These are phyloP conservation scores for Penicillium sp. DNA, from an alignment of 2,329 filamentous ascomycete species.

Conservation along the genomic window DNA sequence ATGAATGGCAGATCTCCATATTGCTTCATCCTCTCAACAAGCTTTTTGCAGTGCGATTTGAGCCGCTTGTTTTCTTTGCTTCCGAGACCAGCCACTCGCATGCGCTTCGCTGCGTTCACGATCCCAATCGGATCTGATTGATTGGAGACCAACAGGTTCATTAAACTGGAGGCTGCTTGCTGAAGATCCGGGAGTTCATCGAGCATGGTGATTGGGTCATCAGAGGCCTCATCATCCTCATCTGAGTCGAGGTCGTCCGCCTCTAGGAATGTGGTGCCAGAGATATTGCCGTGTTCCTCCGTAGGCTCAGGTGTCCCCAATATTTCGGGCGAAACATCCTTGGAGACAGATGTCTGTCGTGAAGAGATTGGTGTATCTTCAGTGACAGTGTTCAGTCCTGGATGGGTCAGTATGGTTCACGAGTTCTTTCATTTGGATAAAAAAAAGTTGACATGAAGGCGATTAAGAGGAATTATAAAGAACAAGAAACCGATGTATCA, in stretches of 20 bases:
- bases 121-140: conserved; percentile 28
- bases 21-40: conserved; percentile 25
- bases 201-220: conserved; percentile 39
- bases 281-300: conserved; percentile 34
- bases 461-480: neutral
- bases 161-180: conserved; percentile 31
- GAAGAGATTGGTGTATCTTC: conserved; percentile 15
- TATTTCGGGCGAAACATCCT: conserved; percentile 9
- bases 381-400: conserved; percentile 13
- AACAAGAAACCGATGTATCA: neutral
- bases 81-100: conserved; percentile 32
- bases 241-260: conserved; percentile 14
- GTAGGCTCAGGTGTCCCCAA: conserved; percentile 24
- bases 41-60: conserved; percentile 20
- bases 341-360: conserved; percentile 7
- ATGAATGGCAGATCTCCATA: conserved; percentile 40
- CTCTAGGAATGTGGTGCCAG: conserved; percentile 33
- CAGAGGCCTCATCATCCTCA: conserved; percentile 22
- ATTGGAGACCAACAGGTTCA: conserved; percentile 38
- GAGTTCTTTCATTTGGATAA: neutral
- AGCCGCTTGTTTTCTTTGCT: conserved; percentile 33
- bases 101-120: conserved; percentile 28
- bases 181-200: conserved; percentile 43
- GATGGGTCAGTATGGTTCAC: conserved; percentile 8
- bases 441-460: neutral